Percentiles rank a stretch among this genome's conserved stretches.
Evolutionary conservation across 768 basidiomycete species (phyloP).

Genomic region (Suillus bovinus): DNA sequence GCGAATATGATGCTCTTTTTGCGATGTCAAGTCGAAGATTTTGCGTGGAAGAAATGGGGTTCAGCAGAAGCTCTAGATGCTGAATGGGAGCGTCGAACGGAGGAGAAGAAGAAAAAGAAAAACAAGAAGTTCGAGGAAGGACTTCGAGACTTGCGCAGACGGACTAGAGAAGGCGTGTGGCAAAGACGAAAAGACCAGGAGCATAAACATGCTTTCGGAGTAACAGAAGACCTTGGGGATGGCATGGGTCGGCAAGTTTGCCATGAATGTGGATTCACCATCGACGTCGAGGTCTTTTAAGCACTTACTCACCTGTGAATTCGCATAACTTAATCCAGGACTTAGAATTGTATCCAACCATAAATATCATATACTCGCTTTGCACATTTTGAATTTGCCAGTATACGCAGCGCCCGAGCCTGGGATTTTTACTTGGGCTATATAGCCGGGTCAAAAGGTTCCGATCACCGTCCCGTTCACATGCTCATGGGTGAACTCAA

Average conservation of each 20-base stretch:
- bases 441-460: not conserved
- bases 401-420: no score
- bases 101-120: slow-evolving; percentile 86
- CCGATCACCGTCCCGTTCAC: not conserved
- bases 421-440: no score
- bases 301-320: no score
- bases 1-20: slow-evolving; percentile 99
- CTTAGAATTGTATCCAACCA: not conserved
- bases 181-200: slow-evolving; percentile 84
- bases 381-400: no score
- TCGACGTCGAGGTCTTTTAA: slow-evolving; percentile 89
- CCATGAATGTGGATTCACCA: slow-evolving; percentile 85
- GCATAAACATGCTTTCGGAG: slow-evolving; percentile 84
- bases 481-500: not conserved
- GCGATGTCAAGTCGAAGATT: slow-evolving; percentile 91
- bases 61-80: slow-evolving; percentile 87
- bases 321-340: no score
- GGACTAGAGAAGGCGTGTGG: slow-evolving; percentile 89
- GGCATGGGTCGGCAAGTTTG: slow-evolving; percentile 74
- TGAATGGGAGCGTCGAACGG: slow-evolving; percentile 78
- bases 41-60: slow-evolving; percentile 99
- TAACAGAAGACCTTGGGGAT: slow-evolving; percentile 50
- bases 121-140: slow-evolving; percentile 95
- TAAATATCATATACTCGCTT: not conserved
- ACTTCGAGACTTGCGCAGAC: slow-evolving; percentile 76